Base-by-base conservation (phyloP, 805 yeast genomes). In the Nakazawaea siamensis region DNA sequence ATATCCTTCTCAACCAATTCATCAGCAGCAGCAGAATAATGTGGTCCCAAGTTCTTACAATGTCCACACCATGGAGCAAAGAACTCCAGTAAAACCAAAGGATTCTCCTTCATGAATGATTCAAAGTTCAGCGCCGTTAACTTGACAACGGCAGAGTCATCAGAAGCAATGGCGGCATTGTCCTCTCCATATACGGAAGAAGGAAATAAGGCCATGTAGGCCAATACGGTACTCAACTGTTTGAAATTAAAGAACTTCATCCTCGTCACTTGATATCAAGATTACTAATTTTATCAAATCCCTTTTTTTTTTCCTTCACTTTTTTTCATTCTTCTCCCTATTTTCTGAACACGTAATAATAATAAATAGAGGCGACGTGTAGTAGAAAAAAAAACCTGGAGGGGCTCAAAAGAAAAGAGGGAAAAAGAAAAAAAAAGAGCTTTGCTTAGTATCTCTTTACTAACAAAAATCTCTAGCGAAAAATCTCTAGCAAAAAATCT, bases 41-140 rank as follows among this genome's bases (percentile, higher is more conserved):
- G 80, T 24, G 95, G 95, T 10, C 86, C 95, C 45, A 85, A 63
- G 33, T 71, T 72, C 67, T 88, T 86, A 70, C 97, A 88, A 64
- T 88, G 92, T 13, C 96, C 96, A 69, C 97, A 88, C 97, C 97
- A 90, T 55, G 97, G 94, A 13, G 95, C 95, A 57, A 80, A 85
- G 61, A 85, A 85, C 60, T 85, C 94, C 15, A 90, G 81, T 43
- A 85, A 62, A 16, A 85, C 94, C 46, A 88, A 67, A 24, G 86
- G 82, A 64, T 88, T 81, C 37, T 69, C 74, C 32, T 63, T 59
- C 44, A 90, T 60, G 58, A 83, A 85, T 12, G 66, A 57, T 38
- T 71, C 70, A 55, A 84, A 90, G 40, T 70, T 70, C 25, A 68
- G 76, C 15, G 77, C 61, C 25, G 82, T 73, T 44, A 90, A 71